phyloP scores from a whole-genome alignment of 2,329 filamentous ascomycete genomes.

The Paramyrothecium roridum region DNA sequence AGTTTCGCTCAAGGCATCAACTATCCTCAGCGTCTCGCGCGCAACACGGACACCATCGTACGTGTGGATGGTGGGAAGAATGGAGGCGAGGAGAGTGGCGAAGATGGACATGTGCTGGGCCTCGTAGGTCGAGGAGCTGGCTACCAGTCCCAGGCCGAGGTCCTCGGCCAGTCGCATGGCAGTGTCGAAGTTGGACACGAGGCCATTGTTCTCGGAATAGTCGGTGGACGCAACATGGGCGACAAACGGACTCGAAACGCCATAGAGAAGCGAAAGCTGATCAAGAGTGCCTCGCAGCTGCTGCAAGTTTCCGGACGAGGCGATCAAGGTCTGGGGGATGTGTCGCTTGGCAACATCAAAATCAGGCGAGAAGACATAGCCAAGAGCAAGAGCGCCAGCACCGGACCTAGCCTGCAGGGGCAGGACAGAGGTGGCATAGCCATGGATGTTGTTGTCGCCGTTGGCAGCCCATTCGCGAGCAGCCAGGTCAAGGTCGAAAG shows the following conservation, averaged over 20 bases:
- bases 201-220: conserved; percentile 65
- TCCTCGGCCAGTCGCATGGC: conserved; percentile 83
- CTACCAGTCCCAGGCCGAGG: conserved; percentile 80
- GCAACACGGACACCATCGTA: conserved; percentile 85
- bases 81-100: conserved; percentile 72
- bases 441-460: conserved; percentile 75
- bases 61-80: conserved; percentile 81
- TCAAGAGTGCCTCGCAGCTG: conserved; percentile 82
- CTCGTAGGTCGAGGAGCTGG: conserved; percentile 84
- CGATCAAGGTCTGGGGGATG: conserved; percentile 86
- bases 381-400: conserved; percentile 85
- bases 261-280: conserved; percentile 87
- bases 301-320: conserved; percentile 77
- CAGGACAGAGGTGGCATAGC: conserved; percentile 73
- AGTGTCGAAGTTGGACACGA: conserved; percentile 84
- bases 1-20: conserved; percentile 74
- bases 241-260: conserved; percentile 87
- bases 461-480: conserved; percentile 72
- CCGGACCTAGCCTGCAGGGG: conserved; percentile 84
- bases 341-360: conserved; percentile 89
- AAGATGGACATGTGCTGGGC: conserved; percentile 94
- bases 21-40: conserved; percentile 76
- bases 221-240: conserved; percentile 90
- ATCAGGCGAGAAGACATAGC: conserved; percentile 97
- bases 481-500: conserved; percentile 85